Base-by-base conservation (phyloP, 805 yeast genomes). In the Wickerhamiella sorbophila region DNA sequence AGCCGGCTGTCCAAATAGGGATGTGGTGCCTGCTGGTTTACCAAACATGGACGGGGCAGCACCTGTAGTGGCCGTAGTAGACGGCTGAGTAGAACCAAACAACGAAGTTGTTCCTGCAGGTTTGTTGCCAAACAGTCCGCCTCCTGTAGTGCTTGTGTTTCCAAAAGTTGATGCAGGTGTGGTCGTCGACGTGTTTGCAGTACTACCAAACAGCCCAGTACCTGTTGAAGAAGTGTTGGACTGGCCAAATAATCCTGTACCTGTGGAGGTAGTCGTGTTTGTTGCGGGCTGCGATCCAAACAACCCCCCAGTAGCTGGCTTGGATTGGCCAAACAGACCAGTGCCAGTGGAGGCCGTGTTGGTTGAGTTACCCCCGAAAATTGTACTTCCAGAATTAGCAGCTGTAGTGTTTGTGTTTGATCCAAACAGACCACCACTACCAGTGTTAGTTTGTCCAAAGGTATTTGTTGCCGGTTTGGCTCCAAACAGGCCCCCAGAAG, bases 181-280 rank as follows among this genome's bases (percentile, higher is more conserved):
- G 6, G 29, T 24, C 29, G 29, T 24, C 12, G 6, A 12, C 29
- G 10, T 12, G 12, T 6, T 12, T 24, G 29, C 10, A 8, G 6
- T 24, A 12, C 12, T 24, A 66, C 67, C 44, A 67, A 53, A 54
- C 32, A 49, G 33, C 10, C 54, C 51, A 27, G 48, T 46, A 17
- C 44, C 22, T 33, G 48, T 19, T 18, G 48, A 47, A 9, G 56
- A 47, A 31, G 53, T 39, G 35, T 49, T 49, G 36, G 60, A 58
- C 22, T 54, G 42, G 27, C 72, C 72, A 50, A 68, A 67, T 37
- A 67, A 42, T 1, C 71, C 71, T 21, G 49, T 46, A 31, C 32
- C 40, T 6, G 19, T 47, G 10, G 42, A 39, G 21, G 39, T 37
- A 22, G 26, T 37, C n/a, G n/a, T n/a, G n/a, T n/a, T n/a, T n/a